Evolutionary conservation across 1,139 yeast genomes (phyloP).

Genomic region (Scheffersomyces segobiensis): DNA sequence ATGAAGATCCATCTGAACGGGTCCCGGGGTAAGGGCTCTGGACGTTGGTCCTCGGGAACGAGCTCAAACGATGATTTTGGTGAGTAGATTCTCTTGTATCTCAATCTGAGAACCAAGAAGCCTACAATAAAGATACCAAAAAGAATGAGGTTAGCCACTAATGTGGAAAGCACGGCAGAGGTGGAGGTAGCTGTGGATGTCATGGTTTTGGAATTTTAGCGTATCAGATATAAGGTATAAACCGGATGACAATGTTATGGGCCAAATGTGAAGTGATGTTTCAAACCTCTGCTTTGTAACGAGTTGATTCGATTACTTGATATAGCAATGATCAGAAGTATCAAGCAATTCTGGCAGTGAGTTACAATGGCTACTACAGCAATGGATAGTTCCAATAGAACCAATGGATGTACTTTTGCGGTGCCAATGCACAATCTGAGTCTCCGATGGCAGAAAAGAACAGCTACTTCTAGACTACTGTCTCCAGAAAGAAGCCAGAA

Average conservation of each 20-base stretch:
- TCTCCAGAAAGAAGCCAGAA: neutral
- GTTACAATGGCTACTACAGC: too few species aligned
- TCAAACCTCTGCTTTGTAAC: neutral
- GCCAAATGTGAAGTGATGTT: neutral
- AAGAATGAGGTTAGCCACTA: conserved; percentile 55
- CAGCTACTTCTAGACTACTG: neutral
- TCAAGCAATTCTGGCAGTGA: neutral
- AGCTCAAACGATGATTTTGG: conserved; percentile 63
- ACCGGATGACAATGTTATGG: neutral
- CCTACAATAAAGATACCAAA: conserved; percentile 54
- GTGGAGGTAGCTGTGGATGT: conserved; percentile 51
- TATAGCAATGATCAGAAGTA: neutral
- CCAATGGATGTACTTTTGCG: neutral
- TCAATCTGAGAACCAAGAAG: conserved; percentile 56
- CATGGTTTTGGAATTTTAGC: conserved; percentile 5
- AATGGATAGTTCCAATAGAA: neutral
- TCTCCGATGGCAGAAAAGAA: neutral
- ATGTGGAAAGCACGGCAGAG: conserved; percentile 62
- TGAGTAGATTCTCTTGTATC: conserved; percentile 62
- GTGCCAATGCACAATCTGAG: neutral
- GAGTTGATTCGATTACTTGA: neutral
- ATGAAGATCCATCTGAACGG: conserved; percentile 63
- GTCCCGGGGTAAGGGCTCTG: conserved; percentile 63
- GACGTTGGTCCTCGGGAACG: conserved; percentile 60
- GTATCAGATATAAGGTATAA: too few species aligned